Base-by-base conservation (phyloP, 306 rosid species). In the Gynostemma pentaphyllum region DNA sequence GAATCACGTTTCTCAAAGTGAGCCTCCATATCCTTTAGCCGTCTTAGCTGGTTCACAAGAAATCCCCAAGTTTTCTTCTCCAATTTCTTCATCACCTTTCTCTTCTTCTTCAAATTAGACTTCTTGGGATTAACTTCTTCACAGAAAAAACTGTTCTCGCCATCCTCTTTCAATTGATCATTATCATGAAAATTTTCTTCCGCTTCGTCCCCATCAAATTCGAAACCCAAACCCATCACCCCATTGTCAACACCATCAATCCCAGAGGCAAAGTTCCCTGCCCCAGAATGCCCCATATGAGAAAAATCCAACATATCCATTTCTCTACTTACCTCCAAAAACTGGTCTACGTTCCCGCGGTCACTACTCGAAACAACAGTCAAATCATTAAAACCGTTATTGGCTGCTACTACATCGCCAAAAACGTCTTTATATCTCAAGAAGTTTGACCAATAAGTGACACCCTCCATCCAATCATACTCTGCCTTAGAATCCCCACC, bases 391-490 rank as follows among this genome's bases (percentile, higher is more conserved):
- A 69, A 78, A 75, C 64, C 74, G 70, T 74, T 81, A 70, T 62
- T 75, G 22, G 62, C 82, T 30, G 79, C 75, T 1, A 79, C 75
- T 61, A 87, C 84, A 84, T 91, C 98, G 55, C 96, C 95, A 45
- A 92, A 92, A 41, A 92, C 95, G 44, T 92, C 95, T 81, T 92
- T 88, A 27, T 92, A 92, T 69, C 98, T 79, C 79, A 87, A 89
- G 54, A 92, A 92, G 22, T 92, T 92, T 2, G 98, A 88, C 98
- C 98, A 92, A 62, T 84, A 91, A 1, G 83, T 73, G 7, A 86
- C 81, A 1, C 98, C 98, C 78, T 88, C 96, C 40, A 80, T 70
- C 98, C 96, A 92, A 71, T 92, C 95, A 81, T 82, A 92, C 65
- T 85, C 97, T 21, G 57, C 90, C 51, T 78, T 76, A 50, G 79